phyloP scores from a whole-genome alignment of 1,139 yeast species.

The Hyphopichia burtonii region DNA sequence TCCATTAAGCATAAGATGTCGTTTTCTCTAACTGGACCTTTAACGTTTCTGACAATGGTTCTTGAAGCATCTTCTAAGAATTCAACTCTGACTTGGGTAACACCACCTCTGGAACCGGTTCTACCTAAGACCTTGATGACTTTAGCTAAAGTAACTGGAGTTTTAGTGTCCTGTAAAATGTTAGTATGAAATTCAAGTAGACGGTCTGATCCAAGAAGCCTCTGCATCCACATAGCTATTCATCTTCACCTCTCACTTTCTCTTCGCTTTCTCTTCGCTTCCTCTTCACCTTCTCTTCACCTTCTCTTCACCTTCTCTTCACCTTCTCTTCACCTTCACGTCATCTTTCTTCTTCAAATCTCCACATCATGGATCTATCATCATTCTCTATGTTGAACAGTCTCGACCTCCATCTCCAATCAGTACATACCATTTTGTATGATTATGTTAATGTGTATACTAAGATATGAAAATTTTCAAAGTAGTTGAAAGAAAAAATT shows the following conservation, averaged over 20 bases:
- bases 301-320: too few species aligned
- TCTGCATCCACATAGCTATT: neutral
- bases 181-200: slow-evolving; percentile 1
- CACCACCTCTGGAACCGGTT: slow-evolving; percentile 99
- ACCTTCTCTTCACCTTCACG: too few species aligned
- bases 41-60: slow-evolving; percentile 99
- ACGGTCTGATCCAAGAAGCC: too few species aligned
- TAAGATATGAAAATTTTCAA: slow-evolving; percentile 12
- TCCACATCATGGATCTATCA: too few species aligned
- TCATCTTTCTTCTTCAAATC: too few species aligned
- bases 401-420: neutral
- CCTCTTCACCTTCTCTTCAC: too few species aligned
- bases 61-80: slow-evolving; percentile 98
- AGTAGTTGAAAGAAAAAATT: neutral
- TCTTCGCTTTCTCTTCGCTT: too few species aligned
- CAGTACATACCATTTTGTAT: slow-evolving; percentile 25
- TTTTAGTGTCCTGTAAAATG: slow-evolving; percentile 63
- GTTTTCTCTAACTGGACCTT: slow-evolving; percentile 99
- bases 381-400: too few species aligned
- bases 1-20: slow-evolving; percentile 99
- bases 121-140: slow-evolving; percentile 99
- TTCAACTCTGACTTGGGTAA: slow-evolving; percentile 99
- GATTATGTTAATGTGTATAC: slow-evolving; percentile 5
- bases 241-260: too few species aligned
- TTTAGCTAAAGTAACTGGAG: slow-evolving; percentile 99